Percentiles rank a stretch among this genome's conserved stretches.
These are phyloP conservation scores for Pseudogymnoascus sp. DNA, from an alignment of 2,329 filamentous ascomycete genomes.

Conservation along the genomic window DNA sequence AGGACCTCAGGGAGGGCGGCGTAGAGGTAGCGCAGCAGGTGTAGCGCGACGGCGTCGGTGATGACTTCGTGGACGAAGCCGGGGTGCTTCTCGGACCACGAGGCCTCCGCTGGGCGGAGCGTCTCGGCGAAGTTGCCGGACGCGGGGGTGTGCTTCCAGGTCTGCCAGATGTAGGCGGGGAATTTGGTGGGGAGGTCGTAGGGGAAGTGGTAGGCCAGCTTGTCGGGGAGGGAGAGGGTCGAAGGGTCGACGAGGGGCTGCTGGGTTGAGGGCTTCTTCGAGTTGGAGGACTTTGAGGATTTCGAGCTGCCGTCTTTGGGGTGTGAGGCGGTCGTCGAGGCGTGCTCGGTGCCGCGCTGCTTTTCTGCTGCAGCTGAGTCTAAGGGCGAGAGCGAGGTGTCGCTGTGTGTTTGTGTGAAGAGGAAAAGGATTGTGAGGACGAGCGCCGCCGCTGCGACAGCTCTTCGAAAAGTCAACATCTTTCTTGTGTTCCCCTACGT, in stretches of 20 bases:
- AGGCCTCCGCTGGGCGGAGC: constrained; percentile 77
- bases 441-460: constrained; percentile 61
- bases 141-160: constrained; percentile 82
- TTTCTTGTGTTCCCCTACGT: constrained; percentile 30
- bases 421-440: constrained; percentile 63
- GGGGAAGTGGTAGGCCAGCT: constrained; percentile 86
- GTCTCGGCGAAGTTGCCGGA: constrained; percentile 64
- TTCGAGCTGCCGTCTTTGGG: constrained; percentile 10
- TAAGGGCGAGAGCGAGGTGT: constrained; percentile 13
- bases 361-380: neutral
- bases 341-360: constrained; percentile 28
- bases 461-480: constrained; percentile 76
- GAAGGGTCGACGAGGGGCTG: constrained; percentile 9
- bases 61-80: constrained; percentile 95
- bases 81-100: constrained; percentile 81
- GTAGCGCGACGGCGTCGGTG: constrained; percentile 76
- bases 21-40: constrained; percentile 80
- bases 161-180: constrained; percentile 98
- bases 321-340: constrained; percentile 16
- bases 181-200: constrained; percentile 86
- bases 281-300: neutral
- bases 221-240: constrained; percentile 53
- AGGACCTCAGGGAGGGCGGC: constrained; percentile 71
- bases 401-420: constrained; percentile 51
- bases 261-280: constrained; percentile 52